Base-by-base conservation (phyloP, 2,329 filamentous ascomycete species). In the Pyrenophora seminiperda region DNA sequence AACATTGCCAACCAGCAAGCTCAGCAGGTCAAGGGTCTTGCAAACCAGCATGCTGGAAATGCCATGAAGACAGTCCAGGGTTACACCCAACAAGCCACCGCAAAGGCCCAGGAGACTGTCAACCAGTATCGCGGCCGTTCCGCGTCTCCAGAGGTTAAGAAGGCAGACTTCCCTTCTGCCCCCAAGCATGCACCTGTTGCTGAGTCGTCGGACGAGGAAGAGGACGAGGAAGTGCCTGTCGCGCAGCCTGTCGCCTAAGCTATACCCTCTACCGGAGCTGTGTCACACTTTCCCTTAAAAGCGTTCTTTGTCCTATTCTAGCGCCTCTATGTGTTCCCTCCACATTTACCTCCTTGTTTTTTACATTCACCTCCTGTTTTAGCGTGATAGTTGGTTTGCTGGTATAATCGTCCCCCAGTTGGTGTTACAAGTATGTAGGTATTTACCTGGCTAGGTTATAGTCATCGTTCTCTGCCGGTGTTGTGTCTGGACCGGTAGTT, bases 51-150 rank as follows among this genome's bases (percentile, higher is more conserved):
- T 59, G 83, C 83, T 50, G 77, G 75, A 60, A 81, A 80, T 57
- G 83, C 83, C 14, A 78, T 81, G 50, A 81, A 81, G 61, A 75
- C 80, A 41, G 77, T 84, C 63, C 81, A 82, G 70, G 78, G 77
- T 58, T 83, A 84, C 54, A 80, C 84, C 42, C 80, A 79, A 56
- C 81, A 85, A 58, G 85, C 85, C 72, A 81, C 79, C 53, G 73
- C 75, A 65, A 83, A 84, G 74, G 84, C 84, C 32, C 79, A 83
- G 63, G 82, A 82, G 51, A 70, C 68, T 4, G 69, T 74, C 54
- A 71, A 71, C 58, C 64, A 70, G 49, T 72, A 73, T 57, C 70
- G 70, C 56, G 70, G 70, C 45, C 69, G 68, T 34, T 71, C 71
- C 38, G 52, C 67, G 30, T 72, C 70, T 5, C 70, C 70, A n/a